Conservation (phyloP, 495 filamentous ascomycete species). For the Cercophora scortea region DNA sequence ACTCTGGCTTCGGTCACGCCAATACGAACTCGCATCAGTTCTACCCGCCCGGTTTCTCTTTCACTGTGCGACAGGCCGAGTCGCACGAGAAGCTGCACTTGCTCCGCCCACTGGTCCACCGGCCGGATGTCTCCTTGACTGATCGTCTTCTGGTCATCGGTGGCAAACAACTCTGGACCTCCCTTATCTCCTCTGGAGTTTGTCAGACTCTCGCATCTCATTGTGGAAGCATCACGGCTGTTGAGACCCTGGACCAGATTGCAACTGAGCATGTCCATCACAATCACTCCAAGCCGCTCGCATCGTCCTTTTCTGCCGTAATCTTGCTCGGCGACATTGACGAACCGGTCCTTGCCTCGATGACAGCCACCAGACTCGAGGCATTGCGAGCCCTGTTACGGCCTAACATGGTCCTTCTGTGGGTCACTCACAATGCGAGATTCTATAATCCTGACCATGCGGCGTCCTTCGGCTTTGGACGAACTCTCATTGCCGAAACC, state of each 20-base stretch:
- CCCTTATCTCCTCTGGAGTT: conserved; percentile 12
- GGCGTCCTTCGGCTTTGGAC: conserved; percentile 34
- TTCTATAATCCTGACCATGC: conserved; percentile 26
- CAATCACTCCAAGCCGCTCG: conserved; percentile 1
- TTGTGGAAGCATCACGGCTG: conserved; percentile 13
- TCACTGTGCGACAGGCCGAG: conserved; percentile 30
- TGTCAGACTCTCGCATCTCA: conserved; percentile 5
- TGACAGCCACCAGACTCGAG: conserved; percentile 25
- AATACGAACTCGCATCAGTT: conserved; percentile 19
- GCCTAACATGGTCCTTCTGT: conserved; percentile 30
- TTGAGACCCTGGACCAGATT: conserved; percentile 15
- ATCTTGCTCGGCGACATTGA: conserved; percentile 33
- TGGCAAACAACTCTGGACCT: conserved; percentile 7
- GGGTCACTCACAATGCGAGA: conserved; percentile 24
- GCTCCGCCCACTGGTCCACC: conserved; percentile 2
- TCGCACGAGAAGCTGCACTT: conserved; percentile 10
- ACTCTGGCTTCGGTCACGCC: conserved; percentile 21
- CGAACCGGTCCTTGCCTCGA: conserved; percentile 23
- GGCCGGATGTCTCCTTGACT: background rate
- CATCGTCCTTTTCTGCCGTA: conserved; percentile 15
- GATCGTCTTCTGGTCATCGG: conserved; percentile 28
- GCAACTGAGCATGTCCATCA: too few species aligned
- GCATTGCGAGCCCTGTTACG: conserved; percentile 24
- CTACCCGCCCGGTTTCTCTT: conserved; percentile 20
- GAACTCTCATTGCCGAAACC: conserved; percentile 34